These are phyloP conservation scores for Ilex paraguariensis DNA, from an alignment of 305 asterid genomes.

Conservation along the genomic window DNA sequence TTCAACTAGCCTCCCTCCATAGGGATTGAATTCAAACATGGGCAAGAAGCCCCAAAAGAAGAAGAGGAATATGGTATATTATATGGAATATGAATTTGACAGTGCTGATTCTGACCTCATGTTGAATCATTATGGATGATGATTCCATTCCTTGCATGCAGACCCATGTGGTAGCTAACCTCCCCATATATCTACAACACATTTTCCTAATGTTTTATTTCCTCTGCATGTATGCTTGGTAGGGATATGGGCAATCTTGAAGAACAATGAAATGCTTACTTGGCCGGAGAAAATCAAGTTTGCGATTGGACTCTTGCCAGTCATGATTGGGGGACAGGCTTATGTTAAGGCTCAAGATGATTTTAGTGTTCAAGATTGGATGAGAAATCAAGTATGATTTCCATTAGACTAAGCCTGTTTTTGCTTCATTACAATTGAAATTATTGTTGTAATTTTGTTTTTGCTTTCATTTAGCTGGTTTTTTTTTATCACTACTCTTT, in stretches of 20 bases:
- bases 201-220: neutral
- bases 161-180: constrained; percentile 3
- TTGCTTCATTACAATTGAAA: no score
- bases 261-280: constrained; percentile 97
- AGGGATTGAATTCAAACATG: no score
- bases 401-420: no score
- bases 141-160: neutral
- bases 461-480: no score
- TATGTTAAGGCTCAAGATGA: constrained; percentile 98
- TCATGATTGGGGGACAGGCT: constrained; percentile 95
- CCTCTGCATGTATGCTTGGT: constrained; percentile 13
- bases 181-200: neutral
- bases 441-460: no score
- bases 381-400: constrained; percentile 86
- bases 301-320: constrained; percentile 96
- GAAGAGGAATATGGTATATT: no score
- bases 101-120: no score
- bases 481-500: no score
- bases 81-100: no score
- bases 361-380: constrained; percentile 90
- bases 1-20: no score
- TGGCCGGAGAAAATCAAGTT: constrained; percentile 97
- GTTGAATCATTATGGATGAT: neutral
- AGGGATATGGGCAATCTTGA: constrained; percentile 94
- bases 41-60: no score